Evolutionary conservation across 768 basidiomycete species (phyloP).

Genomic region (Boletus rubescentipes): DNA sequence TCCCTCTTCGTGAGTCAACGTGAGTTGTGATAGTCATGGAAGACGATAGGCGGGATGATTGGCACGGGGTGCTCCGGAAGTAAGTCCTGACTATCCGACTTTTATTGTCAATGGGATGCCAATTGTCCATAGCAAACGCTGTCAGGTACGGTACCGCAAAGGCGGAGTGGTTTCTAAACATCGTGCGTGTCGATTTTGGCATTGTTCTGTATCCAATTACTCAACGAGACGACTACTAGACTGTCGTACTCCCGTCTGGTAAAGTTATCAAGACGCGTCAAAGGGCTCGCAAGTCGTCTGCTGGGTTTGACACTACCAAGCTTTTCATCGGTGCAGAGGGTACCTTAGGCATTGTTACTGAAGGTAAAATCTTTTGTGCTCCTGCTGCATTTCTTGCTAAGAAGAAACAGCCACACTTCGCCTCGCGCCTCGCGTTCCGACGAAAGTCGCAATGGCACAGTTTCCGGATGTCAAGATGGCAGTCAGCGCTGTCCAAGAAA

Average conservation of each 20-base stretch:
- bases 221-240: slow-evolving; percentile 40
- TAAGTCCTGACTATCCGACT: slow-evolving; percentile 34
- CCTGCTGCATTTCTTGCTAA: background rate
- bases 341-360: slow-evolving; percentile 87
- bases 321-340: slow-evolving; percentile 90
- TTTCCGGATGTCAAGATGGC: slow-evolving; percentile 81
- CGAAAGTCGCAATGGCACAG: slow-evolving; percentile 84
- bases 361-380: slow-evolving; percentile 43
- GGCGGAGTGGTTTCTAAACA: slow-evolving; percentile 84
- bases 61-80: slow-evolving; percentile 86
- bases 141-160: slow-evolving; percentile 87
- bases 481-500: slow-evolving; percentile 78
- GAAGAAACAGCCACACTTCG: slow-evolving; percentile 66
- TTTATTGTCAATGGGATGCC: background rate
- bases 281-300: slow-evolving; percentile 78
- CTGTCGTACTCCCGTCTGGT: slow-evolving; percentile 81
- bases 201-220: background rate
- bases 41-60: slow-evolving; percentile 89
- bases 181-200: slow-evolving; percentile 43
- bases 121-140: slow-evolving; percentile 56
- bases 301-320: slow-evolving; percentile 86
- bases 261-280: slow-evolving; percentile 85
- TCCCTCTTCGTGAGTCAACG: background rate
- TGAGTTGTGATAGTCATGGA: slow-evolving; percentile 12
- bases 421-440: slow-evolving; percentile 77